Evolutionary conservation across 306 rosid genomes (phyloP).

Genomic region (Adenanthera pavonina): DNA sequence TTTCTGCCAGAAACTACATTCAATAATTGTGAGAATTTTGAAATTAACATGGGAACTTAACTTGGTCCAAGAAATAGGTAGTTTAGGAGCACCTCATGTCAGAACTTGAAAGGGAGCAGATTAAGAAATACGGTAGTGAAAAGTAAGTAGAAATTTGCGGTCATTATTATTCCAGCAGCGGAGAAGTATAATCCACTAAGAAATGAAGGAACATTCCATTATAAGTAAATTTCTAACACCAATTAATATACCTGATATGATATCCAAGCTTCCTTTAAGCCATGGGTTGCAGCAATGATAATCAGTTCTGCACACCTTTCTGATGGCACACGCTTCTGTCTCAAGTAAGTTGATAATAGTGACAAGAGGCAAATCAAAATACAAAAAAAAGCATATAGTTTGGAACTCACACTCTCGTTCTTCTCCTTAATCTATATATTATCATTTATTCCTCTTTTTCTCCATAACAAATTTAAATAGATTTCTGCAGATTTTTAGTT

Average conservation of each 20-base stretch:
- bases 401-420: conserved; percentile 17
- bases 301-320: conserved; percentile 91
- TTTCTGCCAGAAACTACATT: neutral
- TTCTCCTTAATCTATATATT: conserved; percentile 16
- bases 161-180: neutral
- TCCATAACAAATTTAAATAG: conserved; percentile 12
- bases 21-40: conserved; percentile 3
- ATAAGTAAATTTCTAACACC: conserved; percentile 25
- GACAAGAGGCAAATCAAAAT: conserved; percentile 31
- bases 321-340: conserved; percentile 80
- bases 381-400: neutral
- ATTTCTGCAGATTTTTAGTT: neutral
- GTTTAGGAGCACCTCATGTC: neutral
- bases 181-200: neutral
- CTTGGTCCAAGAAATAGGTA: conserved; percentile 20
- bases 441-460: neutral
- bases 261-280: conserved; percentile 96
- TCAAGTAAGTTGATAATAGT: conserved; percentile 2
- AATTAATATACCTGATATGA: conserved; percentile 75
- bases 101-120: neutral
- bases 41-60: neutral
- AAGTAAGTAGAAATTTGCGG: neutral
- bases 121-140: neutral
- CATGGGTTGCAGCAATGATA: conserved; percentile 89
- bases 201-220: neutral